phyloP scores from a whole-genome alignment of 140 eudicot species.

The Ambrosia hybrid region DNA sequence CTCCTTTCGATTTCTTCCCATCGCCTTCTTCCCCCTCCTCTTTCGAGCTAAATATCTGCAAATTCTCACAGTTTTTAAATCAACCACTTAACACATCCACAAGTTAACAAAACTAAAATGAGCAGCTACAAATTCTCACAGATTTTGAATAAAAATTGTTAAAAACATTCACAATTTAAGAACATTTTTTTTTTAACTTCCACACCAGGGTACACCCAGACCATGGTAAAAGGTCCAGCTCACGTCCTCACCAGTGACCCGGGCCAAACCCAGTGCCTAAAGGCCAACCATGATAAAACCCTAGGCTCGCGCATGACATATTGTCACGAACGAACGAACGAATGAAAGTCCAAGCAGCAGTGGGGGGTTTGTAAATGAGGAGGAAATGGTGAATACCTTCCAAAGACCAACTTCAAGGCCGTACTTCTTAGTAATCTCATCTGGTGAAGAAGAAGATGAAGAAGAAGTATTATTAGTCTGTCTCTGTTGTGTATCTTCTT shows the following conservation, averaged over 20 bases:
- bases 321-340: too few relatives aligned
- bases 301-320: too few relatives aligned
- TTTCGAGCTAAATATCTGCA: slow-evolving; percentile 78
- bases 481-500: slow-evolving; percentile 46
- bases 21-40: slow-evolving; percentile 34
- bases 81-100: not conserved
- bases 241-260: too few relatives aligned
- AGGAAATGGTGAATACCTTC: slow-evolving; percentile 49
- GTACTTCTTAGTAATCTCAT: slow-evolving; percentile 69
- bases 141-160: not conserved
- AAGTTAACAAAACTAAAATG: not conserved
- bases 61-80: not conserved
- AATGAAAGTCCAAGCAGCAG: too few relatives aligned
- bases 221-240: too few relatives aligned
- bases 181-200: too few relatives aligned
- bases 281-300: too few relatives aligned
- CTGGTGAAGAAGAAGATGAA: slow-evolving; percentile 53
- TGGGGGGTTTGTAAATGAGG: too few relatives aligned
- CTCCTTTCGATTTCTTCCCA: slow-evolving; percentile 67
- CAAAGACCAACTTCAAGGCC: slow-evolving; percentile 97
- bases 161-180: not conserved
- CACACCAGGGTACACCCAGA: too few relatives aligned
- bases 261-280: too few relatives aligned
- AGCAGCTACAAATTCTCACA: not conserved
- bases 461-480: slow-evolving; percentile 17